Percentiles rank a stretch among this genome's conserved stretches.
phyloP scores from a whole-genome alignment of 192 early-diverging fungal species.

The Backusella circina region DNA sequence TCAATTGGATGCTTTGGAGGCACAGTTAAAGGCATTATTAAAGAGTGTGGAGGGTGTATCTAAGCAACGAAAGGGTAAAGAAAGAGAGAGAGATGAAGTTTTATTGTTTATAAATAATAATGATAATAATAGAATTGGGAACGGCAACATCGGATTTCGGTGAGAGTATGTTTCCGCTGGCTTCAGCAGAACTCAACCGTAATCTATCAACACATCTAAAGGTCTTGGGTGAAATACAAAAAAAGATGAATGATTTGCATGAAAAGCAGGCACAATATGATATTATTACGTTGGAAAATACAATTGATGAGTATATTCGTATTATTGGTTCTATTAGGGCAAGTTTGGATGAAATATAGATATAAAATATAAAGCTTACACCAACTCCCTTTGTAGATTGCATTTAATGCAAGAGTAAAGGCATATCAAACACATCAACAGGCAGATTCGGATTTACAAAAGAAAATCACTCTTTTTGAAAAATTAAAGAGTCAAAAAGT shows the following conservation, averaged over 20 bases:
- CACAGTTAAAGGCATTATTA: conserved; percentile 71
- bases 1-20: conserved; percentile 73
- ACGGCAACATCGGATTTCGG: conserved; percentile 75
- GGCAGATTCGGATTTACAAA: conserved; percentile 64
- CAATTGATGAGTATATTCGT: conserved; percentile 88
- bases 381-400: conserved; percentile 40
- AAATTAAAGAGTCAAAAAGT: conserved; percentile 48
- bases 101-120: background rate
- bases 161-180: conserved; percentile 70
- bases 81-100: background rate
- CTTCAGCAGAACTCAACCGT: conserved; percentile 66
- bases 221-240: conserved; percentile 76
- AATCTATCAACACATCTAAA: conserved; percentile 63
- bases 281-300: conserved; percentile 69
- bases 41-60: conserved; percentile 77
- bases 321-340: conserved; percentile 79
- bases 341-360: conserved; percentile 6
- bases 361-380: too few species aligned
- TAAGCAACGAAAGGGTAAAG: conserved; percentile 60
- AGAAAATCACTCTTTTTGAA: conserved; percentile 63
- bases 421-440: conserved; percentile 67
- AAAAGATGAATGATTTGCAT: conserved; percentile 74
- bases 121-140: conserved; percentile 58
- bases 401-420: conserved; percentile 72
- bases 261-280: conserved; percentile 76